A percentile compares a stretch with the other conserved stretches of the same genome.
Conservation (phyloP, 768 basidiomycete species). For the Pisolithus orientalis region DNA sequence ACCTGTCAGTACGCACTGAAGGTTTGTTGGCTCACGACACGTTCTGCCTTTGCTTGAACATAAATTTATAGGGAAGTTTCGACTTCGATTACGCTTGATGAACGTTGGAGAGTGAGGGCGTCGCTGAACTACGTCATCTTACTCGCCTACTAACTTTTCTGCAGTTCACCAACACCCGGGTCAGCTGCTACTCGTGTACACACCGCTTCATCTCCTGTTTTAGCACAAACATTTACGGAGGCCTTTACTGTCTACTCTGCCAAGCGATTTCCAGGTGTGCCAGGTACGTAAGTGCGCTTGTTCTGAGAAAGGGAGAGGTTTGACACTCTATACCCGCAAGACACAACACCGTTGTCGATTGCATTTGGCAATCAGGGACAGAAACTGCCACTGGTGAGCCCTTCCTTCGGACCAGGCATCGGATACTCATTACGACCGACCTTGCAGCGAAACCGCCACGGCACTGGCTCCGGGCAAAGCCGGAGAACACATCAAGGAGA, state of each 20-base stretch:
- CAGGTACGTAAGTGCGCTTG: slow-evolving; percentile 46
- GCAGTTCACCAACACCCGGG: slow-evolving; percentile 69
- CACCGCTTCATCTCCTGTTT: slow-evolving; percentile 63
- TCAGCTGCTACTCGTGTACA: slow-evolving; percentile 59
- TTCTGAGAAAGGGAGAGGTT: slow-evolving; percentile 6
- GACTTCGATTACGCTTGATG: slow-evolving; percentile 81
- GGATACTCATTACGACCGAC: slow-evolving; percentile 16
- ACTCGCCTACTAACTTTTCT: slow-evolving; percentile 18
- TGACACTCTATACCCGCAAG: slow-evolving; percentile 33
- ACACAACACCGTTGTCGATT: slow-evolving; percentile 85
- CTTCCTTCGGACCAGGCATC: slow-evolving; percentile 11
- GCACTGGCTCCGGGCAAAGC: slow-evolving; percentile 50
- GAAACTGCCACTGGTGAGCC: slow-evolving; percentile 71
- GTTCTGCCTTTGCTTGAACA: slow-evolving; percentile 19
- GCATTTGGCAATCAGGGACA: slow-evolving; percentile 88
- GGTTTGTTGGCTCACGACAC: slow-evolving; percentile 41
- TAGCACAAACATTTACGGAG: slow-evolving; percentile 80
- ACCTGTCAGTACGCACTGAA: slow-evolving; percentile 90
- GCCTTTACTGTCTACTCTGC: slow-evolving; percentile 86
- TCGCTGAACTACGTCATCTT: slow-evolving; percentile 9
- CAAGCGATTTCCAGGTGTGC: slow-evolving; percentile 92
- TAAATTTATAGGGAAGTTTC: slow-evolving; percentile 61
- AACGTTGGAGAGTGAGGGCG: slow-evolving; percentile 83
- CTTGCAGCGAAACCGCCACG: slow-evolving; percentile 73
- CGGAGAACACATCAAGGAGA: slow-evolving; percentile 49